Percentiles rank a stretch among this genome's conserved stretches.
phyloP scores from a whole-genome alignment of 495 filamentous ascomycete species.

The Penicillium herquei region DNA sequence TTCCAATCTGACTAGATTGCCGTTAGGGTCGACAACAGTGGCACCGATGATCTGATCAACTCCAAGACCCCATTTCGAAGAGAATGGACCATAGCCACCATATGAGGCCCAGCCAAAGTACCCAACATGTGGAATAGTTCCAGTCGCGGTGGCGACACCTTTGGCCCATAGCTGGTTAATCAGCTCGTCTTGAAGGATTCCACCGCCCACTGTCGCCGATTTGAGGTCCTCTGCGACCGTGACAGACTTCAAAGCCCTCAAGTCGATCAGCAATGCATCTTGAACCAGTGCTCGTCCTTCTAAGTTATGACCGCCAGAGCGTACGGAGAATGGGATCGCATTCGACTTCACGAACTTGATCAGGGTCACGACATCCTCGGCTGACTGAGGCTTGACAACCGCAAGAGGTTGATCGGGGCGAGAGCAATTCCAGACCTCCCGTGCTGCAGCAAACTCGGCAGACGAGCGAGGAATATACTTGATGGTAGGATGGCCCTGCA shows the following conservation, averaged over 20 bases:
- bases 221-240: slow-evolving; percentile 20
- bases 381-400: slow-evolving; percentile 31
- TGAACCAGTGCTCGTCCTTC: slow-evolving; percentile 22
- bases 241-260: slow-evolving; percentile 32
- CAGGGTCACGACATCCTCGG: slow-evolving; percentile 25
- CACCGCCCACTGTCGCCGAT: slow-evolving; percentile 33
- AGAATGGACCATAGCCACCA: slow-evolving; percentile 41
- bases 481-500: slow-evolving; percentile 22
- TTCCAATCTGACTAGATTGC: slow-evolving; percentile 15
- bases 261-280: slow-evolving; percentile 33
- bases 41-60: slow-evolving; percentile 42
- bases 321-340: slow-evolving; percentile 32
- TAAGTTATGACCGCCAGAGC: slow-evolving; percentile 40
- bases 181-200: slow-evolving; percentile 29
- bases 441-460: slow-evolving; percentile 14
- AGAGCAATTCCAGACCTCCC: slow-evolving; percentile 14
- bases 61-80: slow-evolving; percentile 33
- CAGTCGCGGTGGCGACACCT: slow-evolving; percentile 30
- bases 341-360: slow-evolving; percentile 19
- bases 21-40: slow-evolving; percentile 34
- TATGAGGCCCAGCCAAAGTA: slow-evolving; percentile 42
- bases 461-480: slow-evolving; percentile 22
- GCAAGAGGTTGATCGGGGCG: slow-evolving; percentile 22
- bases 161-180: slow-evolving; percentile 21
- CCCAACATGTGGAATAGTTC: slow-evolving; percentile 27